A percentile compares a stretch with the other conserved stretches of the same genome.
These are phyloP conservation scores for Saccharomyces jurei DNA, from an alignment of 805 yeast species.

Conservation along the genomic window DNA sequence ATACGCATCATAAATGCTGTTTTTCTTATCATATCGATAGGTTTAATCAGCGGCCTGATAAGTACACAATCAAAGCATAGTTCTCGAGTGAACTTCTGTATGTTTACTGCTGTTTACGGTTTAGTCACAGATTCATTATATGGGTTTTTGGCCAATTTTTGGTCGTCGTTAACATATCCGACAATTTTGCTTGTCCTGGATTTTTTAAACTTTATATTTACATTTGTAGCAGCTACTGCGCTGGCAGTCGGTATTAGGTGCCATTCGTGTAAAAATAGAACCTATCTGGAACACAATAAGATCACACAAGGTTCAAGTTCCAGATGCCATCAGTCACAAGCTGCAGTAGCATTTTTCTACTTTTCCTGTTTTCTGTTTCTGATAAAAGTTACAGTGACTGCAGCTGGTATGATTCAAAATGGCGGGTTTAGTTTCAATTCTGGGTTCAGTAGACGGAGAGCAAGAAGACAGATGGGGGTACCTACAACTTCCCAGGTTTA, in stretches of 20 bases:
- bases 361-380: slow-evolving; percentile 72
- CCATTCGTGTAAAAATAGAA: slow-evolving; percentile 73
- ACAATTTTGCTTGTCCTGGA: slow-evolving; percentile 65
- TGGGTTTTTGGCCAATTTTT: slow-evolving; percentile 68
- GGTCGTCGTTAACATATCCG: slow-evolving; percentile 78
- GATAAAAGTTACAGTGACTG: slow-evolving; percentile 40
- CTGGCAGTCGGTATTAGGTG: slow-evolving; percentile 82
- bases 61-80: slow-evolving; percentile 47
- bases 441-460: slow-evolving; percentile 30
- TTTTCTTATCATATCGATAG: slow-evolving; percentile 71
- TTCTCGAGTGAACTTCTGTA: slow-evolving; percentile 82
- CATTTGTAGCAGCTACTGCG: slow-evolving; percentile 91
- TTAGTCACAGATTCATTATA: slow-evolving; percentile 71
- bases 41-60: slow-evolving; percentile 82
- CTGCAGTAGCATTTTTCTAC: slow-evolving; percentile 72
- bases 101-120: slow-evolving; percentile 85
- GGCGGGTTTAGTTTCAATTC: slow-evolving; percentile 20
- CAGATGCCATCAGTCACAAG: slow-evolving; percentile 95
- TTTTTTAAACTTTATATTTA: slow-evolving; percentile 82
- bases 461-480: slow-evolving; percentile 65
- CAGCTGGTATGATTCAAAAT: slow-evolving; percentile 13
- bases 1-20: slow-evolving; percentile 70
- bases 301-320: slow-evolving; percentile 67
- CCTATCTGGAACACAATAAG: slow-evolving; percentile 55
- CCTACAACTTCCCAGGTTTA: slow-evolving; percentile 88